phyloP scores from a whole-genome alignment of 257 asterid genomes.

The Gardenia jasminoides region DNA sequence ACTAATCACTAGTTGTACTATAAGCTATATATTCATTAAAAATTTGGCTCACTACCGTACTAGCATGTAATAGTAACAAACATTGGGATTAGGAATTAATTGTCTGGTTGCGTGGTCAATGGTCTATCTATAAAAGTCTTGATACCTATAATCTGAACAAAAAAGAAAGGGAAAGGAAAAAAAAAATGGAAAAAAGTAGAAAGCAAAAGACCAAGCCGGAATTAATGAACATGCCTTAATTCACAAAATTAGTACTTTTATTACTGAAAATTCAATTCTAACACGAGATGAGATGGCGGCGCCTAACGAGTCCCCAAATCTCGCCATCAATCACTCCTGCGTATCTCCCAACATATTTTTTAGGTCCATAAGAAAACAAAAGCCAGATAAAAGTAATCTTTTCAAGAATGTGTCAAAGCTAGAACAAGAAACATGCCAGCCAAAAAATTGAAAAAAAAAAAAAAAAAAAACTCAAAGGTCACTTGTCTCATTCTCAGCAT shows the following conservation, averaged over 20 bases:
- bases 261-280: not conserved
- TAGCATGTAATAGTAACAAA: not conserved
- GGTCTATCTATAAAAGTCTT: slow-evolving; percentile 1
- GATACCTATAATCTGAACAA: not conserved
- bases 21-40: not conserved
- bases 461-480: not conserved
- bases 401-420: not conserved
- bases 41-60: not conserved
- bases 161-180: not conserved
- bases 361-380: slow-evolving; percentile 4
- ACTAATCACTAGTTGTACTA: not conserved
- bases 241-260: no score
- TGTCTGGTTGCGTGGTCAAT: slow-evolving; percentile 9
- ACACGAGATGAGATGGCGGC: slow-evolving; percentile 40
- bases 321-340: slow-evolving; percentile 57
- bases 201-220: not conserved
- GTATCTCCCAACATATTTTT: not conserved
- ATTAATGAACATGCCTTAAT: no score
- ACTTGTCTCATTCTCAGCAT: slow-evolving; percentile 7
- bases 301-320: slow-evolving; percentile 46
- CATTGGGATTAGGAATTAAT: no score
- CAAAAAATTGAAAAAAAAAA: no score
- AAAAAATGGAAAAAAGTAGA: not conserved
- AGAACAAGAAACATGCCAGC: not conserved
- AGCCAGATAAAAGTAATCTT: not conserved